These are phyloP conservation scores for Venturia effusa DNA, from an alignment of 2,329 filamentous ascomycete genomes.

Conservation along the genomic window DNA sequence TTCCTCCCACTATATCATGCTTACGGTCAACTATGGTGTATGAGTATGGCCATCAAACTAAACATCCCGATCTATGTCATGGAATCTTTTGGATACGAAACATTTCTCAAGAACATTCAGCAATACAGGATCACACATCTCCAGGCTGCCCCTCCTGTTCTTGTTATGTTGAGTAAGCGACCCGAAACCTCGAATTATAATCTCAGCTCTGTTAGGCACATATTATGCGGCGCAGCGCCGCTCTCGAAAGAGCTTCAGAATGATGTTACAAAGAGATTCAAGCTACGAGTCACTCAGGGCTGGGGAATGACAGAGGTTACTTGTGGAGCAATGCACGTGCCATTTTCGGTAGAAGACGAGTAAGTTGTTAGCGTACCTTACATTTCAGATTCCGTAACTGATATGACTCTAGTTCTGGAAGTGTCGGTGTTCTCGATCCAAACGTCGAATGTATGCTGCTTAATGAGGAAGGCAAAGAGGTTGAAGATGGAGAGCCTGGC, in stretches of 20 bases:
- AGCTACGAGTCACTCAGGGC: conserved; percentile 27
- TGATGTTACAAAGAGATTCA: conserved; percentile 24
- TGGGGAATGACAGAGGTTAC: conserved; percentile 35
- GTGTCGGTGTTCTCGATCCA: conserved; percentile 28
- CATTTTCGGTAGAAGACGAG: conserved; percentile 24
- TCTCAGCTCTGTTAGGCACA: conserved; percentile 27
- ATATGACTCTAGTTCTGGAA: conserved; percentile 21
- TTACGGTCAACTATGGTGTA: conserved; percentile 36
- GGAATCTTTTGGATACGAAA: conserved; percentile 30
- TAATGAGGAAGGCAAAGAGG: conserved; percentile 32
- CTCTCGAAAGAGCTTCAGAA: conserved; percentile 32
- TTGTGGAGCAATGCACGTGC: conserved; percentile 28
- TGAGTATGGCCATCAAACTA: conserved; percentile 32
- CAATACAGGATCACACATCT: conserved; percentile 27
- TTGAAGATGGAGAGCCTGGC: conserved; percentile 25
- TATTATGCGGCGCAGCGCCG: conserved; percentile 32
- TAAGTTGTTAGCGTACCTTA: conserved; percentile 12
- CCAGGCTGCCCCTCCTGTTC: conserved; percentile 31
- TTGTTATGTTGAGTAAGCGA: conserved; percentile 34
- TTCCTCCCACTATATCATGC: conserved; percentile 33
- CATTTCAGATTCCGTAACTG: neutral
- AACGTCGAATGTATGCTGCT: conserved; percentile 31
- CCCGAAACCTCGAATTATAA: conserved; percentile 31
- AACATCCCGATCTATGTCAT: conserved; percentile 35
- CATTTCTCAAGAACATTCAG: conserved; percentile 28